phyloP scores from a whole-genome alignment of 2,329 filamentous ascomycete genomes.

The Hymenoscyphus repandus region DNA sequence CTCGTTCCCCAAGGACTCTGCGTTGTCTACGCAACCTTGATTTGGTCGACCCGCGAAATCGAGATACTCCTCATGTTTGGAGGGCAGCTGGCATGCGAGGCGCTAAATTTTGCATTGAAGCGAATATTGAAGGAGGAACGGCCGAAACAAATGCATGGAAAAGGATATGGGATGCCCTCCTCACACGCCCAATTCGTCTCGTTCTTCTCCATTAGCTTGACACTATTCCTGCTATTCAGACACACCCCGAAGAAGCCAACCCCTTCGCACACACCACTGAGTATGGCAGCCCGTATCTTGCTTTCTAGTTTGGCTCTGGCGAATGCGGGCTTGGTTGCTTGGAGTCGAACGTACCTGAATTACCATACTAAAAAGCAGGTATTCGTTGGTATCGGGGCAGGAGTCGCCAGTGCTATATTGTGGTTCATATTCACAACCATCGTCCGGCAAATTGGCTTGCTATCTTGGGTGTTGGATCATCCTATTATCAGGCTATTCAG shows the following conservation, averaged over 20 bases:
- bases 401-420: conserved; percentile 60
- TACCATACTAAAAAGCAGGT: conserved; percentile 92
- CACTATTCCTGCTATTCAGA: conserved; percentile 77
- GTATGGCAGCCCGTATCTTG: conserved; percentile 50
- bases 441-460: conserved; percentile 60
- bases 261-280: conserved; percentile 48
- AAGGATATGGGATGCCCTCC: conserved; percentile 95
- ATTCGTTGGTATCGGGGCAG: conserved; percentile 68
- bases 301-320: conserved; percentile 53
- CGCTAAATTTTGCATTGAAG: conserved; percentile 83
- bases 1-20: conserved; percentile 89
- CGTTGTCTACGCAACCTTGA: conserved; percentile 82
- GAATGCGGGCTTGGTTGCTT: conserved; percentile 65
- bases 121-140: conserved; percentile 88
- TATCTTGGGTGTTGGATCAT: conserved; percentile 67
- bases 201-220: conserved; percentile 82
- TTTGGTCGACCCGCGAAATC: conserved; percentile 85
- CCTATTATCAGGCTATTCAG: conserved; percentile 61
- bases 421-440: conserved; percentile 76
- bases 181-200: conserved; percentile 94
- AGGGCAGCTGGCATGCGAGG: conserved; percentile 89
- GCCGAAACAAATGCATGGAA: conserved; percentile 74
- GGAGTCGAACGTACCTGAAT: conserved; percentile 81
- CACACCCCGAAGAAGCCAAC: conserved; percentile 53
- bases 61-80: conserved; percentile 87